phyloP scores from a whole-genome alignment of 768 basidiomycete species.

The Amanita exitialis region DNA sequence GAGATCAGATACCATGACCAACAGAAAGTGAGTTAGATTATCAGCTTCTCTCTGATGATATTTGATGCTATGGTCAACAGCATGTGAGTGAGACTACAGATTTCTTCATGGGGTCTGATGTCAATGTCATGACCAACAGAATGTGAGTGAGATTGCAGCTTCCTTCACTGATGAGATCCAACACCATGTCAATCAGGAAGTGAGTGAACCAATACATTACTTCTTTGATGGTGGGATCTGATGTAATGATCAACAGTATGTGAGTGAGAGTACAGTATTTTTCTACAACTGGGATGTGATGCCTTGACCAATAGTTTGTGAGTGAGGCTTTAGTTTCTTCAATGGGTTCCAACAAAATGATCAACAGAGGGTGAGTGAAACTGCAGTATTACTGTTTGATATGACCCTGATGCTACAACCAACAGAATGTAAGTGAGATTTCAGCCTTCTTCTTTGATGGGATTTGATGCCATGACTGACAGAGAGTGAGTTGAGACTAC shows the following conservation, averaged over 20 bases:
- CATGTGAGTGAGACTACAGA: background rate
- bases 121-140: background rate
- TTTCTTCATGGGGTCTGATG: too few species aligned
- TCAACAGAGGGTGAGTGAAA: background rate
- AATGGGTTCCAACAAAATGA: too few species aligned
- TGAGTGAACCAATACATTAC: too few species aligned
- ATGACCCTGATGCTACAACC: background rate
- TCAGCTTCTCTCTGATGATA: background rate
- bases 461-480: too few species aligned
- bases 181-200: too few species aligned
- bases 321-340: too few species aligned
- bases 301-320: too few species aligned
- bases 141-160: background rate
- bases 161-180: background rate
- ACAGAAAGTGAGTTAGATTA: background rate
- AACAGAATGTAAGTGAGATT: background rate
- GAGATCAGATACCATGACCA: background rate
- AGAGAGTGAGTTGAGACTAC: too few species aligned
- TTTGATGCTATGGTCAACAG: background rate
- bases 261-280: too few species aligned
- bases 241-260: too few species aligned
- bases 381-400: background rate
- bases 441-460: background rate
- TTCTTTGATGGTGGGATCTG: too few species aligned
- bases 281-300: too few species aligned